Percentiles rank a stretch among this genome's conserved stretches.
These are phyloP conservation scores for Ceratocystiopsis sp. DNA, from an alignment of 2,329 filamentous ascomycete species.

Conservation along the genomic window DNA sequence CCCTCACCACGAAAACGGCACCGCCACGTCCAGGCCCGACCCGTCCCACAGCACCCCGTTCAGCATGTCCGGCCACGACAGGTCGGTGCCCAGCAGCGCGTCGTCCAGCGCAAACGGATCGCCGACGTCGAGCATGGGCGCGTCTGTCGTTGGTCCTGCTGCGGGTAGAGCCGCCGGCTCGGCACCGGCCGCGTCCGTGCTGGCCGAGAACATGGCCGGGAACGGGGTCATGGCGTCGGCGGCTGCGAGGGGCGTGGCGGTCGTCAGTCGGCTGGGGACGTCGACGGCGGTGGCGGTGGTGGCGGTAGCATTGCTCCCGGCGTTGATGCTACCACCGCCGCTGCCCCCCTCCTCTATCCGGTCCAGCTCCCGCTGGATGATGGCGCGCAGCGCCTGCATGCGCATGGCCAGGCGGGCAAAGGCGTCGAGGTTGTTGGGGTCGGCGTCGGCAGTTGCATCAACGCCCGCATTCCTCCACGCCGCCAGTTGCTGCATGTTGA, in stretches of 20 bases:
- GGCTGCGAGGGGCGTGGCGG: background rate
- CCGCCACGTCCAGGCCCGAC: conserved; percentile 3
- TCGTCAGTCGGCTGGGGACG: background rate
- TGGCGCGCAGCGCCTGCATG: conserved; percentile 7
- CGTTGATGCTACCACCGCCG: too few species aligned
- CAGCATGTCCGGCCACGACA: conserved; percentile 5
- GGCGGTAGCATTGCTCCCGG: too few species aligned
- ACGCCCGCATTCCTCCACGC: conserved; percentile 7
- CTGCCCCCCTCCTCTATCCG: too few species aligned
- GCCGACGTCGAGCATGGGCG: background rate
- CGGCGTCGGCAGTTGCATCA: too few species aligned
- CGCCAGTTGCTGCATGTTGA: conserved; percentile 15
- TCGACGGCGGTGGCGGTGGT: background rate
- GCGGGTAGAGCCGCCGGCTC: background rate
- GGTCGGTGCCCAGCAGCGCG: conserved; percentile 14
- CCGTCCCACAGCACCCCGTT: conserved; percentile 4
- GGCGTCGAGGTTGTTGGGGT: background rate
- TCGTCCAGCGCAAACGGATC: conserved; percentile 9
- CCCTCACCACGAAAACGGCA: background rate
- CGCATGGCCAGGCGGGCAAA: conserved; percentile 10
- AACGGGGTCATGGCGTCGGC: background rate
- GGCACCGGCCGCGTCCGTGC: background rate
- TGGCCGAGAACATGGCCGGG: background rate
- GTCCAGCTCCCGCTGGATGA: conserved; percentile 8
- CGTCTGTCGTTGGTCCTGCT: background rate